Percentiles rank a stretch among this genome's conserved stretches.
Conservation (phyloP, 805 yeast genomes). For the Ogataea saltuana region DNA sequence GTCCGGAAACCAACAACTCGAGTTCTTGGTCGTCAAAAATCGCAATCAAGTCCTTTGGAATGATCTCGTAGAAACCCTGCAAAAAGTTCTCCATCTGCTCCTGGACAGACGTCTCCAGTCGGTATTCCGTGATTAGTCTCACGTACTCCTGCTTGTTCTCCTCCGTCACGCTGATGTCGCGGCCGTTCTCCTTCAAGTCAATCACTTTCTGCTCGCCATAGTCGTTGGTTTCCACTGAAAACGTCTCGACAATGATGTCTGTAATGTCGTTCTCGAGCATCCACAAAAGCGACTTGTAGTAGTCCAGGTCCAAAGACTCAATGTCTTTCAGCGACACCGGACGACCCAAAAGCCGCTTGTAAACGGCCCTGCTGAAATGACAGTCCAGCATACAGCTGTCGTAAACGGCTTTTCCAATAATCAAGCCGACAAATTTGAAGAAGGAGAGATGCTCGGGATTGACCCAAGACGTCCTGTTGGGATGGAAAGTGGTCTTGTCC, state of each 20-base stretch:
- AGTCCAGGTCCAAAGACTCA: slow-evolving; percentile 91
- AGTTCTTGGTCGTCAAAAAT: slow-evolving; percentile 95
- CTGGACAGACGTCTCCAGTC: slow-evolving; percentile 76
- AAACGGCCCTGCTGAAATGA: slow-evolving; percentile 93
- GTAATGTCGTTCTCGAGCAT: slow-evolving; percentile 96
- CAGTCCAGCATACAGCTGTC: slow-evolving; percentile 88
- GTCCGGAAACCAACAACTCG: slow-evolving; percentile 87
- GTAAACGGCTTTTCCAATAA: slow-evolving; percentile 91
- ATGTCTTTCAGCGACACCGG: slow-evolving; percentile 86
- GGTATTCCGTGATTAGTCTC: slow-evolving; percentile 78
- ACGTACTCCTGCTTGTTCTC: slow-evolving; percentile 91
- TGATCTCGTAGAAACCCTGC: slow-evolving; percentile 86
- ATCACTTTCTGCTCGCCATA: slow-evolving; percentile 85
- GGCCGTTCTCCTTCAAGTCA: slow-evolving; percentile 81
- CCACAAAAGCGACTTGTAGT: slow-evolving; percentile 91
- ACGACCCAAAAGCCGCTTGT: slow-evolving; percentile 78
- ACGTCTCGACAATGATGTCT: slow-evolving; percentile 91
- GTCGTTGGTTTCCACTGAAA: slow-evolving; percentile 90
- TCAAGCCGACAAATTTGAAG: slow-evolving; percentile 90
- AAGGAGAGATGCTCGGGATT: slow-evolving; percentile 92
- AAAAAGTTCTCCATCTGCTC: slow-evolving; percentile 87
- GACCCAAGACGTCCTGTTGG: slow-evolving; percentile 87
- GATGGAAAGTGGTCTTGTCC: slow-evolving; percentile 92
- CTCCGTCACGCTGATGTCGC: slow-evolving; percentile 84
- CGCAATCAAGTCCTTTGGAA: slow-evolving; percentile 77